phyloP scores from a whole-genome alignment of 148 eudicot genomes.

The Rhododendron ovatum region DNA sequence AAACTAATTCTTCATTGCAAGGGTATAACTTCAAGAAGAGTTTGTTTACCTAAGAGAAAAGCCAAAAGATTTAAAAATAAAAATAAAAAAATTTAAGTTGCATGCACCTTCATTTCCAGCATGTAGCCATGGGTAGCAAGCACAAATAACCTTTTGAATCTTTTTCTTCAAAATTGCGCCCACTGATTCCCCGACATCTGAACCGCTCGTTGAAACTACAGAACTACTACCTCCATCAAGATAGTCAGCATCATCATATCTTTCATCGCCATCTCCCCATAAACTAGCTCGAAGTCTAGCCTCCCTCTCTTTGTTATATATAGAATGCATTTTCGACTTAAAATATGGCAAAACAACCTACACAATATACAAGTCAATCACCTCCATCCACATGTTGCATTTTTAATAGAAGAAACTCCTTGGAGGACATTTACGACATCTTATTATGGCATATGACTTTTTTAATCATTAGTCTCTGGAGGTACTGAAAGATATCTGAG shows the following conservation, averaged over 20 bases:
- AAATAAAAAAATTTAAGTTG: background rate
- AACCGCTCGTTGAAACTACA: slow-evolving; percentile 41
- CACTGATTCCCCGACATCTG: slow-evolving; percentile 45
- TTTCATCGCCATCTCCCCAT: slow-evolving; percentile 80
- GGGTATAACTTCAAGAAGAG: background rate
- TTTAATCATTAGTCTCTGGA: background rate
- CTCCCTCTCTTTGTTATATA: slow-evolving; percentile 90
- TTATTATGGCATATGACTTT: background rate
- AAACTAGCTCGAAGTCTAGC: slow-evolving; percentile 86
- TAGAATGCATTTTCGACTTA: slow-evolving; percentile 83
- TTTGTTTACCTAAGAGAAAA: background rate
- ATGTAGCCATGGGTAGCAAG: slow-evolving; percentile 91
- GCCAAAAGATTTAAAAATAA: background rate
- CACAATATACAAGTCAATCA: slow-evolving; percentile 10
- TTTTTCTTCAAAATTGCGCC: slow-evolving; percentile 47
- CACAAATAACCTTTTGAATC: slow-evolving; percentile 58
- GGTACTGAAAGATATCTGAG: background rate
- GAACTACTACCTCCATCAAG: slow-evolving; percentile 46
- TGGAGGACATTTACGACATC: background rate
- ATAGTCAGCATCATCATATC: slow-evolving; percentile 48
- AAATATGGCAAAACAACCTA: slow-evolving; percentile 93
- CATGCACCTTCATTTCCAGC: slow-evolving; percentile 87
- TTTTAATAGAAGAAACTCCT: background rate
- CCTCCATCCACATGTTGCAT: background rate
- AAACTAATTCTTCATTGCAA: background rate